A percentile compares a stretch with the other conserved stretches of the same genome.
Evolutionary conservation across 2,329 filamentous ascomycete genomes (phyloP).

Genomic region (Plectosphaerella sp.): DNA sequence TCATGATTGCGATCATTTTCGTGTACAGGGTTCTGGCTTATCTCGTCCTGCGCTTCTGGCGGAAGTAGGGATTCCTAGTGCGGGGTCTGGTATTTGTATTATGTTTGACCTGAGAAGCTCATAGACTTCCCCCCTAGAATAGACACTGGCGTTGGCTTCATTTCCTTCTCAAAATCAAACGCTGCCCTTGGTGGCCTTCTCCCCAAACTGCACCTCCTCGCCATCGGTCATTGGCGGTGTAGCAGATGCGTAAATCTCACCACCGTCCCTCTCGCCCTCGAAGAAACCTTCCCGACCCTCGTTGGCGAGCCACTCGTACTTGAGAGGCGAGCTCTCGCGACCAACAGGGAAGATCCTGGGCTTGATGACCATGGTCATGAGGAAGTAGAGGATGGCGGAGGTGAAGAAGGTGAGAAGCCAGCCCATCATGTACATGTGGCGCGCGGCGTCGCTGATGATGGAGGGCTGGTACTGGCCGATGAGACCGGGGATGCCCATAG

Average conservation of each 20-base stretch:
- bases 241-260: constrained; percentile 7
- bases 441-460: constrained; percentile 15
- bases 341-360: constrained; percentile 16
- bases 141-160: too few relatives aligned
- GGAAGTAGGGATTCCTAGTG: neutral
- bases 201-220: constrained; percentile 4
- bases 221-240: constrained; percentile 6
- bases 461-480: constrained; percentile 20
- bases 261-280: constrained; percentile 13
- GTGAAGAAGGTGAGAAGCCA: constrained; percentile 22
- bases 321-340: constrained; percentile 9
- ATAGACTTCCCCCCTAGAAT: too few relatives aligned
- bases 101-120: too few relatives aligned
- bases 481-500: constrained; percentile 19
- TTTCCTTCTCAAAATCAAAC: neutral
- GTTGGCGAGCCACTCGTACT: constrained; percentile 17
- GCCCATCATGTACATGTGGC: constrained; percentile 24
- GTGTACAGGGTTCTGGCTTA: constrained; percentile 69
- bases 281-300: constrained; percentile 18
- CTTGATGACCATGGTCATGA: constrained; percentile 14
- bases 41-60: constrained; percentile 41
- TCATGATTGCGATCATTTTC: constrained; percentile 70
- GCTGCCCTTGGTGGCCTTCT: constrained; percentile 1
- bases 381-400: constrained; percentile 18
- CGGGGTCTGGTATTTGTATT: too few relatives aligned